Percentiles rank a stretch among this genome's conserved stretches.
Conservation (phyloP, 1,284 basidiomycete genomes). For the Pseudozyma hubeiensis region DNA sequence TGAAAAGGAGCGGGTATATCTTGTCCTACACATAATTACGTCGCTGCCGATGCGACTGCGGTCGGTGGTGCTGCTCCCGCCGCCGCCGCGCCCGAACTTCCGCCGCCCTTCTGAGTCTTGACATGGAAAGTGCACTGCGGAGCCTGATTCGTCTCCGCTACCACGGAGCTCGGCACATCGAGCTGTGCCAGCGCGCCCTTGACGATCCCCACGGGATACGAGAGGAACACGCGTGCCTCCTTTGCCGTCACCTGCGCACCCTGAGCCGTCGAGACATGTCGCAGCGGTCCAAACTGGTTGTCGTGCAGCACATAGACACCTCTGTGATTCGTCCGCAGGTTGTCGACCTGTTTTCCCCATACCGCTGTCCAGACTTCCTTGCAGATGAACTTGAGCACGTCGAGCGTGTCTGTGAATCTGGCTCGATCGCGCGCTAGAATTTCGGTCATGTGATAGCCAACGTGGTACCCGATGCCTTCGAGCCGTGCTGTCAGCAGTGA, state of each 20-base stretch:
- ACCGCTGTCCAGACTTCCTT: constrained; percentile 90
- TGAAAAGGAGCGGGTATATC: not conserved
- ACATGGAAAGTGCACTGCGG: constrained; percentile 59
- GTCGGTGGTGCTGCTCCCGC: not conserved
- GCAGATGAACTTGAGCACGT: constrained; percentile 93
- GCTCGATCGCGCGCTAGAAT: constrained; percentile 80
- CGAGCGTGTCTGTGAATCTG: constrained; percentile 83
- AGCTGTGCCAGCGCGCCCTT: constrained; percentile 55
- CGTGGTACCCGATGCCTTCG: constrained; percentile 85
- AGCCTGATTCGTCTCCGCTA: constrained; percentile 55
- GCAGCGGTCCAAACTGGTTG: constrained; percentile 85
- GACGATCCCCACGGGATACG: constrained; percentile 55
- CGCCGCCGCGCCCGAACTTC: not conserved
- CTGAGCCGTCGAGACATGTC: constrained; percentile 81
- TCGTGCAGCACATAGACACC: constrained; percentile 94
- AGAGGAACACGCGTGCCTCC: constrained; percentile 48
- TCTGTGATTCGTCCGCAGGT: constrained; percentile 90
- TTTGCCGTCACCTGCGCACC: constrained; percentile 78
- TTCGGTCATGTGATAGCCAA: constrained; percentile 86
- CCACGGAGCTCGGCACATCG: constrained; percentile 54
- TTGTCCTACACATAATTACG: not conserved
- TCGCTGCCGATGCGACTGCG: constrained; percentile 4
- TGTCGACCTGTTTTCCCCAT: constrained; percentile 95
- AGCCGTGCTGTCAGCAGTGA: constrained; percentile 78
- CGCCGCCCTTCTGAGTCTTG: constrained; percentile 41